Evolutionary conservation across 805 yeast species (phyloP), one percentile per base, ranked within the genome.

Genomic region (Jamesozyma jinghongensis): DNA sequence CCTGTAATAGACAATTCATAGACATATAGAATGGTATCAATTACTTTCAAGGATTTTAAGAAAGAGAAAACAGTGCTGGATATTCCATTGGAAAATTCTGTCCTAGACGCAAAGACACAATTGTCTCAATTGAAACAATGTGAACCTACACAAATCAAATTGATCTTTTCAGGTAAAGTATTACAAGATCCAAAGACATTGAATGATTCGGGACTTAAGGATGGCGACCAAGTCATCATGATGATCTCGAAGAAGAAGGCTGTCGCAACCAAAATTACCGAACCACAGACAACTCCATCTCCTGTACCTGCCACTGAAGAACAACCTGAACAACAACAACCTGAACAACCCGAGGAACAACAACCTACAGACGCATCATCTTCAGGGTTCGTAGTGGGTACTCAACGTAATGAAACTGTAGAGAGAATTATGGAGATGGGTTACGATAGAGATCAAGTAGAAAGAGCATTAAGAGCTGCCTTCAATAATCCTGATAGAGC

Each of bases 401-500:
- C 73, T 31, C 80, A 80, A 45, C 75, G 95, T 51, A 86, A 84
- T 53, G 75, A 79, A 25, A 85, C 94, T 27, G 75, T 90, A 43
- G 72, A 70, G 44, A 81, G 81, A 57, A 87, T 92, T 61, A 75
- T 87, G 79, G 97, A 85, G 51, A 87, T 92, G 97, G 98, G 98
- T 7, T 92, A 87, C 58, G 85, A 82, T 38, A 78, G 94, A 52
- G 73, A 77, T 14, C 85, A 85, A 58, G 96, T 86, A 19, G 94
- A 85, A 64, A 75, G 78, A 35, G 98, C 98, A 0, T 68, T 92
- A 59, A 78, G 94, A 52, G 95, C 95, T 13, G 97, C 98, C 1
- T 92, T 79, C 68, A 90, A 90, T 66, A 88, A 92, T 64, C 97
- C 98, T 17, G 97, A 90, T 60, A 79, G 98, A 54, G 98, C 98